phyloP scores from a whole-genome alignment of 2,329 filamentous ascomycete species.

The Aspergillus amoenus region DNA sequence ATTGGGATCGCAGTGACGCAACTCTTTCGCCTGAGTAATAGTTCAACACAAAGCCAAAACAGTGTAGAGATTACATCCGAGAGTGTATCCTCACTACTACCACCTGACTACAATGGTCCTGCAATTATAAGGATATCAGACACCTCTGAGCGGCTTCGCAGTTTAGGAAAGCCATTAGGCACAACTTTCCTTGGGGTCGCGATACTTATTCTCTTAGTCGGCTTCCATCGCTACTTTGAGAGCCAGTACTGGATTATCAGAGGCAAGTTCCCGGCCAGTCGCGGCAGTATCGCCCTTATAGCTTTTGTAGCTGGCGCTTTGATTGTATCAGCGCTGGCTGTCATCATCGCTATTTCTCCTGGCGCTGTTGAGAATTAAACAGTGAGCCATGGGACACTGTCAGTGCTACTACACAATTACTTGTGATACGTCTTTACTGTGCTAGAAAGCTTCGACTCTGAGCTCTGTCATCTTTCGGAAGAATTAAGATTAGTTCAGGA shows the following conservation, averaged over 20 bases:
- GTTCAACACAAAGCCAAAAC: conserved; percentile 24
- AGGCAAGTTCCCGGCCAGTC: conserved; percentile 64
- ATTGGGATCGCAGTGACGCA: conserved; percentile 68
- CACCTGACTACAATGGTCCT: conserved; percentile 21
- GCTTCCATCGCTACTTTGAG: conserved; percentile 67
- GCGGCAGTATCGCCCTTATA: conserved; percentile 62
- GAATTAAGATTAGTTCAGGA: neutral
- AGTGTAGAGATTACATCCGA: conserved; percentile 13
- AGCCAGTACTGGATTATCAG: conserved; percentile 66
- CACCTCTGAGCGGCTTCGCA: conserved; percentile 39
- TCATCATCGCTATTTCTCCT: conserved; percentile 58
- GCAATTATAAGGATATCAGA: conserved; percentile 16
- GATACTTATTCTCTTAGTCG: conserved; percentile 60
- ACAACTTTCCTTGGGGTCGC: conserved; percentile 64
- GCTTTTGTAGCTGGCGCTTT: conserved; percentile 55
- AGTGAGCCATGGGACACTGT: neutral
- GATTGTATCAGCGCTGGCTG: conserved; percentile 59
- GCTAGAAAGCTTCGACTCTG: neutral
- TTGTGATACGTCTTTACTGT: neutral
- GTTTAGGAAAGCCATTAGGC: conserved; percentile 61
- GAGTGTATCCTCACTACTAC: conserved; percentile 20
- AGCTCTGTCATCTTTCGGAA: neutral
- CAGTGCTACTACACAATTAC: neutral
- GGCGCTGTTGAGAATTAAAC: conserved; percentile 31
- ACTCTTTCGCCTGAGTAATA: conserved; percentile 63